Evolutionary conservation across 306 rosid genomes (phyloP).

Genomic region (Prunus fruticosa): DNA sequence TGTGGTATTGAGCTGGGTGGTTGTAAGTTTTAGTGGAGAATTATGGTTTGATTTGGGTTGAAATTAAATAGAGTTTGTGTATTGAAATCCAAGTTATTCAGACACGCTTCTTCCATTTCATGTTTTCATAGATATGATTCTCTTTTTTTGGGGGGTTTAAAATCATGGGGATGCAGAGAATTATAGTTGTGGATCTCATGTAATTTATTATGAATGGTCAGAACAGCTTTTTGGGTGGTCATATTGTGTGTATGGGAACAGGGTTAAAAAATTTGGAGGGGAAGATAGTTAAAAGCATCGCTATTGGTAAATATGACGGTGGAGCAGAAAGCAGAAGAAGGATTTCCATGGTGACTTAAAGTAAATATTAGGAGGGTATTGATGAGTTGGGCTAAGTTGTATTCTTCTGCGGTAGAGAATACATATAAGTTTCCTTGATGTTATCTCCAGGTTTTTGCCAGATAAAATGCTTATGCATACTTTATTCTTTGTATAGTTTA

Average conservation of each 20-base stretch:
- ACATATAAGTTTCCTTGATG: background rate
- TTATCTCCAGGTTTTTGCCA: background rate
- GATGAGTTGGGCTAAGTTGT: background rate
- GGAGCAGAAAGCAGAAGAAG: background rate
- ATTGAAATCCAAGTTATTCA: background rate
- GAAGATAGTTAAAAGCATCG: background rate
- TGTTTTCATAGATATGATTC: background rate
- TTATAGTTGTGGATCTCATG: slow-evolving; percentile 7
- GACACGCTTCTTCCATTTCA: background rate
- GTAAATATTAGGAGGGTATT: background rate
- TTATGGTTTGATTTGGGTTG: background rate
- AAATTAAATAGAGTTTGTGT: background rate
- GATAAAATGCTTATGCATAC: background rate
- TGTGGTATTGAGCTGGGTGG: background rate
- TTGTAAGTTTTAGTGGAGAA: background rate
- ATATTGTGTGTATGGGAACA: background rate
- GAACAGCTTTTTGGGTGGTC: background rate
- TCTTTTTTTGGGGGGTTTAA: too few relatives aligned
- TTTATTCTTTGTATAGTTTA: too few relatives aligned
- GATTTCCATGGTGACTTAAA: background rate
- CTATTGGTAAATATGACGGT: background rate
- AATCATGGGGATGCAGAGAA: background rate
- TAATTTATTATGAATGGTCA: background rate
- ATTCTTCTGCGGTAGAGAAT: background rate
- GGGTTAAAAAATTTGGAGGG: background rate